Conservation (phyloP, 2,329 filamentous ascomycete species). For the Xylaria sp. region DNA sequence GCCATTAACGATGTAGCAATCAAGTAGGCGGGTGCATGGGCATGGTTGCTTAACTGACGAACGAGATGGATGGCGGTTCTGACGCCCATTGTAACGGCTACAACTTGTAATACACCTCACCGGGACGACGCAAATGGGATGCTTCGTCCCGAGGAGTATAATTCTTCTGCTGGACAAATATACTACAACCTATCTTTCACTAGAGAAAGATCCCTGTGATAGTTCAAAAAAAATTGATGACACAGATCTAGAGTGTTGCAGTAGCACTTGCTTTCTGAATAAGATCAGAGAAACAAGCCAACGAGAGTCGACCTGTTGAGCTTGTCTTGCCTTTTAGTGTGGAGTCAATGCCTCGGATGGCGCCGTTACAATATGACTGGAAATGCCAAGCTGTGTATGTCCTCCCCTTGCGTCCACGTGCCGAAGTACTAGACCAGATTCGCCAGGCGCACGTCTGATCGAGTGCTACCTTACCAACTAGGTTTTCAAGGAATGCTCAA, state of each 20-base stretch:
- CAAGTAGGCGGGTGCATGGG: constrained; percentile 29
- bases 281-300: too few species aligned
- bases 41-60: constrained; percentile 13
- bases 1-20: constrained; percentile 14
- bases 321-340: not conserved
- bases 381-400: constrained; percentile 15
- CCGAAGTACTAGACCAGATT: constrained; percentile 13
- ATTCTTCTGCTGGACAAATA: constrained; percentile 7
- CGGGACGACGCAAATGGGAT: not conserved
- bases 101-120: constrained; percentile 23
- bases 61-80: constrained; percentile 23
- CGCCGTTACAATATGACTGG: not conserved
- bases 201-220: not conserved
- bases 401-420: constrained; percentile 15
- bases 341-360: not conserved
- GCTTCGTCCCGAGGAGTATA: constrained; percentile 9
- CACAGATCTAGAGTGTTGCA: not conserved
- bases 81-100: constrained; percentile 18
- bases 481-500: not conserved
- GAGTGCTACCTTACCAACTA: constrained; percentile 8
- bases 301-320: too few species aligned
- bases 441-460: not conserved
- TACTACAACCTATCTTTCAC: not conserved
- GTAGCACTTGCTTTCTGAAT: too few species aligned
- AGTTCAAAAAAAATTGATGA: not conserved